These are phyloP conservation scores for Claviceps citrina DNA, from an alignment of 2,329 filamentous ascomycete species.

Conservation along the genomic window DNA sequence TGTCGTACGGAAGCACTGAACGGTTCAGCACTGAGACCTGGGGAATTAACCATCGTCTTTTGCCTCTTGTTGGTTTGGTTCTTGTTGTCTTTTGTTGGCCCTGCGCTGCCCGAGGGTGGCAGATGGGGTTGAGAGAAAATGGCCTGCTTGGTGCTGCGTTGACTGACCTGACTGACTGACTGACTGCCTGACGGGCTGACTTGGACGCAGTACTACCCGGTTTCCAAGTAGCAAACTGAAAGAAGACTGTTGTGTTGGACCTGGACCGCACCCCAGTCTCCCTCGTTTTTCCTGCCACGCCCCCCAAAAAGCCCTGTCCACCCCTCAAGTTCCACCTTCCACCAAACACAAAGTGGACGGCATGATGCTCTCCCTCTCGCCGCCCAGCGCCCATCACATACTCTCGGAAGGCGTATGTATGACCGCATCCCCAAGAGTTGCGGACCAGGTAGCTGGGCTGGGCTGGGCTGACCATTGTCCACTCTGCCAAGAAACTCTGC, in stretches of 20 bases:
- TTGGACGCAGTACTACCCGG: no score
- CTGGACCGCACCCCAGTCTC: neutral
- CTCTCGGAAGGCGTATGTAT: no score
- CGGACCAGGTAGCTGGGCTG: slow-evolving; percentile 3
- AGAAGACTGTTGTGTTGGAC: neutral
- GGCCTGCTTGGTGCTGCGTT: neutral
- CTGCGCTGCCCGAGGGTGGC: neutral
- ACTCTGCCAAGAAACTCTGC: neutral
- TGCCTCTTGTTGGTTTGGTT: no score
- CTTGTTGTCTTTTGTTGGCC: no score
- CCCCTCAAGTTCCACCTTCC: neutral
- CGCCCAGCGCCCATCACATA: no score
- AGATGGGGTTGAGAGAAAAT: neutral
- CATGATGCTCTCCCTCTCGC: no score
- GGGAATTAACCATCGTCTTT: neutral
- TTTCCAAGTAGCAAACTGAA: no score
- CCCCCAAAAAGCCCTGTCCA: no score
- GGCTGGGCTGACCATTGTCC: neutral
- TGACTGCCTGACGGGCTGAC: no score
- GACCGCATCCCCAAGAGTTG: neutral
- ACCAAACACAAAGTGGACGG: no score
- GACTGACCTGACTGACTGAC: no score
- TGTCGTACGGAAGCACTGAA: neutral
- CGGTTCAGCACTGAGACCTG: neutral
- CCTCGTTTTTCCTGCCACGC: neutral